These are phyloP conservation scores for Pseudonectria buxi DNA, from an alignment of 2,329 filamentous ascomycete species.

Conservation along the genomic window DNA sequence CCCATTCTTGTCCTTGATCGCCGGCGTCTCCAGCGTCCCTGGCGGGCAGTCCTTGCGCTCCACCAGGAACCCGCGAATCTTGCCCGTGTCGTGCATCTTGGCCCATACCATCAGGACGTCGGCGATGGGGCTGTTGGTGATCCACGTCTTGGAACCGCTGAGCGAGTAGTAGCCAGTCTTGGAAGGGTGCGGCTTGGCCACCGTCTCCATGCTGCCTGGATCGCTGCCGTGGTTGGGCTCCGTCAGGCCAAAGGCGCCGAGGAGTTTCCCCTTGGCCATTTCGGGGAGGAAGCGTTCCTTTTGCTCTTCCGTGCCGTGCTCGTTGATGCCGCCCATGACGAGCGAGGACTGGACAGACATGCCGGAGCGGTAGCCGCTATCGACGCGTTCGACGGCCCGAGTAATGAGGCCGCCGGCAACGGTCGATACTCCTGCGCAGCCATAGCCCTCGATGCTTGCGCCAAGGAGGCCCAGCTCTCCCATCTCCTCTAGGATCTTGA, in stretches of 20 bases:
- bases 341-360: conserved; percentile 92
- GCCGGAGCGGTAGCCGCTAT: conserved; percentile 84
- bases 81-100: conserved; percentile 82
- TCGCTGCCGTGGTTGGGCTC: conserved; percentile 92
- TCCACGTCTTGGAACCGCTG: conserved; percentile 87
- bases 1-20: conserved; percentile 92
- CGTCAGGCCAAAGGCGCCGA: conserved; percentile 84
- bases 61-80: conserved; percentile 88
- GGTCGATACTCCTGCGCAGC: conserved; percentile 78
- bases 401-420: conserved; percentile 88
- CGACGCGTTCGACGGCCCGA: conserved; percentile 81
- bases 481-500: conserved; percentile 83
- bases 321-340: conserved; percentile 88
- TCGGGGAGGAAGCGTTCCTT: conserved; percentile 77
- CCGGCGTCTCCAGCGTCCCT: conserved; percentile 83
- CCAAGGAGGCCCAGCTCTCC: conserved; percentile 84
- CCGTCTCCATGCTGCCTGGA: conserved; percentile 83
- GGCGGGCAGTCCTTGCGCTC: conserved; percentile 79
- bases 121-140: conserved; percentile 87
- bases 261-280: conserved; percentile 73
- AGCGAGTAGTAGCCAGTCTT: conserved; percentile 77
- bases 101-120: conserved; percentile 88
- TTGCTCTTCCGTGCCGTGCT: conserved; percentile 79
- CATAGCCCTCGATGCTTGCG: conserved; percentile 80
- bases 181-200: conserved; percentile 74